Conservation (phyloP, 1,139 yeast genomes). For the Magnusiomyces suaveolens region DNA sequence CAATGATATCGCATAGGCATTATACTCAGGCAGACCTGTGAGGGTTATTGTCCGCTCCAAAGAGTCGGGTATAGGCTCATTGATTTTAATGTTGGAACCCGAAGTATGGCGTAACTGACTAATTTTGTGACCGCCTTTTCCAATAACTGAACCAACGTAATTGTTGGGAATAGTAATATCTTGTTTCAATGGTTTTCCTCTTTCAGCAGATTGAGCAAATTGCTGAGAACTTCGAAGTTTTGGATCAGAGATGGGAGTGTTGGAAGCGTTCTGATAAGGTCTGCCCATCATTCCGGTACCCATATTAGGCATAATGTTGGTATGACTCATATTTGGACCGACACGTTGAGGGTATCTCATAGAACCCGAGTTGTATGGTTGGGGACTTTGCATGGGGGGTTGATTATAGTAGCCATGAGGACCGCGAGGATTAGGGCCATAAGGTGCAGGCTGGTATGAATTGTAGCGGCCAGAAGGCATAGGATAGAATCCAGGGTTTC, state of each 20-base stretch:
- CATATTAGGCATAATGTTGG: background rate
- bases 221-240: constrained; percentile 19
- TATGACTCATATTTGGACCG: constrained; percentile 5
- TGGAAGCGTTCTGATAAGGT: background rate
- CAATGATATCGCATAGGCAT: constrained; percentile 67
- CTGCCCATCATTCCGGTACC: background rate
- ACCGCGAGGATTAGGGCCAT: constrained; percentile 3
- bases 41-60: constrained; percentile 57
- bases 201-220: constrained; percentile 23
- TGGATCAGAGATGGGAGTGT: constrained; percentile 5
- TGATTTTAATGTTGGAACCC: constrained; percentile 67
- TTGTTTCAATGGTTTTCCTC: constrained; percentile 47
- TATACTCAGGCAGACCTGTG: constrained; percentile 59
- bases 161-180: constrained; percentile 68
- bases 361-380: constrained; percentile 9
- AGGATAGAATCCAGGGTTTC: background rate
- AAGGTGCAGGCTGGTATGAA: constrained; percentile 3
- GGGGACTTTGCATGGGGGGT: constrained; percentile 5
- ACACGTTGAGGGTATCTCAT: constrained; percentile 8
- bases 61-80: constrained; percentile 37
- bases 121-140: constrained; percentile 76
- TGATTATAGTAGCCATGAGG: background rate
- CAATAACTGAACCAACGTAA: constrained; percentile 76
- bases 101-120: constrained; percentile 69
- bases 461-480: constrained; percentile 1